Evolutionary conservation across 148 eudicot genomes (phyloP).

Genomic region (Rhododendron ovatum): DNA sequence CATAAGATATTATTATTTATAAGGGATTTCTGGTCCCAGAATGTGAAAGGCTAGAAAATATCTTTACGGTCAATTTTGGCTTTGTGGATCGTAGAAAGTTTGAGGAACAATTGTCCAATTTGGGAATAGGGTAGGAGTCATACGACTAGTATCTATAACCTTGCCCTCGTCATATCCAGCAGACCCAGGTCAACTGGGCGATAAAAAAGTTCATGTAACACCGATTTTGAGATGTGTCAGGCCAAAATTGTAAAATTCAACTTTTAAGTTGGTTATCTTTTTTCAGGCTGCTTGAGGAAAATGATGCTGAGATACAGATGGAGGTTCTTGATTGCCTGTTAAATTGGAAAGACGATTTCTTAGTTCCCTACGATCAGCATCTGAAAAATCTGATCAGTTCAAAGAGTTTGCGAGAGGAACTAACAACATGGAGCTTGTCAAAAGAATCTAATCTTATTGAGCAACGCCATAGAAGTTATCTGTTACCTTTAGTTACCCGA

Average conservation of each 20-base stretch:
- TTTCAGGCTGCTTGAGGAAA: slow-evolving; percentile 79
- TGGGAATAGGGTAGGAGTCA: neutral
- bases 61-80: neutral
- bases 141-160: neutral
- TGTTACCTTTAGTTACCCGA: slow-evolving; percentile 63
- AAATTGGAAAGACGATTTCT: slow-evolving; percentile 78
- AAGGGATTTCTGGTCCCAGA: neutral
- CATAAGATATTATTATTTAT: neutral
- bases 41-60: neutral
- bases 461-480: slow-evolving; percentile 53
- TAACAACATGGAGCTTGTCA: slow-evolving; percentile 85
- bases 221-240: neutral
- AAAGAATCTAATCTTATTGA: slow-evolving; percentile 55
- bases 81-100: neutral
- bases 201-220: neutral
- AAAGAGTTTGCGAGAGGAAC: slow-evolving; percentile 70
- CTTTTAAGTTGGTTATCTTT: neutral
- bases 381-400: slow-evolving; percentile 69
- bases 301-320: slow-evolving; percentile 73
- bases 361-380: slow-evolving; percentile 64
- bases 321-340: slow-evolving; percentile 82
- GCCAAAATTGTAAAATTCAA: neutral
- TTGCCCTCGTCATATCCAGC: neutral
- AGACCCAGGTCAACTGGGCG: neutral
- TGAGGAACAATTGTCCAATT: neutral